Percentiles rank a stretch among this genome's conserved stretches.
These are phyloP conservation scores for Xylogone sp. DNA, from an alignment of 2,329 filamentous ascomycete species.

Conservation along the genomic window DNA sequence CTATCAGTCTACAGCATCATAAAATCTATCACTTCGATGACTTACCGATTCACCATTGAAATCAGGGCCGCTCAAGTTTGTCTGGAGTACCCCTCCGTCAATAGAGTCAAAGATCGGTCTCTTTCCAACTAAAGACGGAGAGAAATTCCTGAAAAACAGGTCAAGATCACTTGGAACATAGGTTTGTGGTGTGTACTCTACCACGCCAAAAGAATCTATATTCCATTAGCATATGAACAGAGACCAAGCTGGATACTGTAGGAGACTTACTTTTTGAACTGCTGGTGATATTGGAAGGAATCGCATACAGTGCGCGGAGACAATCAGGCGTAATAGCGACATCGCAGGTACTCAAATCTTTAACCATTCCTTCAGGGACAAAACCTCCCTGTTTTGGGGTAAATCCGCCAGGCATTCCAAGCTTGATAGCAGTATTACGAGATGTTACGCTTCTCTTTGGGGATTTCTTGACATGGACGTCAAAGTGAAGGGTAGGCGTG, in stretches of 20 bases:
- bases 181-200: slow-evolving; percentile 47
- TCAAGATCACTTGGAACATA: slow-evolving; percentile 48
- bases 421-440: no score
- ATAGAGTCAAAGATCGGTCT: slow-evolving; percentile 43
- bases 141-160: slow-evolving; percentile 41
- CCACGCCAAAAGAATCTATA: slow-evolving; percentile 45
- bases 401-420: no score
- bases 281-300: slow-evolving; percentile 25
- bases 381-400: no score
- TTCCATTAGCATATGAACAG: neutral
- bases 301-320: slow-evolving; percentile 44
- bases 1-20: slow-evolving; percentile 2
- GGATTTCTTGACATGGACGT: slow-evolving; percentile 1
- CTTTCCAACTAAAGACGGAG: slow-evolving; percentile 37
- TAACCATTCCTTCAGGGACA: no score
- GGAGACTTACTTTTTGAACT: slow-evolving; percentile 7
- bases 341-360: slow-evolving; percentile 37
- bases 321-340: slow-evolving; percentile 52
- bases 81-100: slow-evolving; percentile 43
- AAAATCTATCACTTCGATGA: neutral
- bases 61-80: slow-evolving; percentile 29
- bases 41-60: slow-evolving; percentile 42
- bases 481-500: slow-evolving; percentile 23
- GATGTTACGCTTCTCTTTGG: no score
- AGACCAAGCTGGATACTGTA: slow-evolving; percentile 2